Conservation (phyloP, 192 early-diverging fungal species). For the Kickxella alabastrina region DNA sequence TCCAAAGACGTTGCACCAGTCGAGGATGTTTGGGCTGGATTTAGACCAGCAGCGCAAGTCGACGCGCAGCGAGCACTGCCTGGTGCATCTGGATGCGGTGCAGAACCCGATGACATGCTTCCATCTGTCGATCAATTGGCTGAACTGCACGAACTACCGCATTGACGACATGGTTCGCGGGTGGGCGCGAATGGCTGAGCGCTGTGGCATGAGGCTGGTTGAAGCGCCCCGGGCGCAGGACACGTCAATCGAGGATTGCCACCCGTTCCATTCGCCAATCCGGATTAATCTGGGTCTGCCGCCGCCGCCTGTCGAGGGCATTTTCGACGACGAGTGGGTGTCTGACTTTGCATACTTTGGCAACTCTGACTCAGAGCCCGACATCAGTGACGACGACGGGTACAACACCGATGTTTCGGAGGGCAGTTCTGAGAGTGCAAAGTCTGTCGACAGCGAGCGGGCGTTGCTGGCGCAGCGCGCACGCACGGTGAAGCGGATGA, state of each 20-base stretch:
- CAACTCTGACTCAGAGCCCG: conserved; percentile 29
- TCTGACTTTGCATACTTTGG: conserved; percentile 24
- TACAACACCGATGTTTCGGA: neutral
- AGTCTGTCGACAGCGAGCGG: neutral
- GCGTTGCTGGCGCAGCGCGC: neutral
- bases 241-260: conserved; percentile 60
- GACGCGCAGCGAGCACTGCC: conserved; percentile 74
- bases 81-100: conserved; percentile 85
- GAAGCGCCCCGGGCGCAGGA: conserved; percentile 68
- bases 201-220: conserved; percentile 82
- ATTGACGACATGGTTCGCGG: conserved; percentile 80
- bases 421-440: neutral
- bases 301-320: conserved; percentile 60
- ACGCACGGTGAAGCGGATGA: conserved; percentile 14
- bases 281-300: conserved; percentile 56
- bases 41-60: conserved; percentile 77
- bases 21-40: conserved; percentile 67
- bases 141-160: conserved; percentile 84
- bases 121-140: conserved; percentile 92
- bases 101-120: conserved; percentile 87
- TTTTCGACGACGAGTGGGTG: conserved; percentile 38
- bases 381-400: conserved; percentile 3
- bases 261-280: conserved; percentile 84
- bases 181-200: conserved; percentile 80
- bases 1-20: conserved; percentile 59